Percentiles rank a stretch among this genome's conserved stretches.
phyloP scores from a whole-genome alignment of 441 rosid genomes.

The Gossypium lobatum region DNA sequence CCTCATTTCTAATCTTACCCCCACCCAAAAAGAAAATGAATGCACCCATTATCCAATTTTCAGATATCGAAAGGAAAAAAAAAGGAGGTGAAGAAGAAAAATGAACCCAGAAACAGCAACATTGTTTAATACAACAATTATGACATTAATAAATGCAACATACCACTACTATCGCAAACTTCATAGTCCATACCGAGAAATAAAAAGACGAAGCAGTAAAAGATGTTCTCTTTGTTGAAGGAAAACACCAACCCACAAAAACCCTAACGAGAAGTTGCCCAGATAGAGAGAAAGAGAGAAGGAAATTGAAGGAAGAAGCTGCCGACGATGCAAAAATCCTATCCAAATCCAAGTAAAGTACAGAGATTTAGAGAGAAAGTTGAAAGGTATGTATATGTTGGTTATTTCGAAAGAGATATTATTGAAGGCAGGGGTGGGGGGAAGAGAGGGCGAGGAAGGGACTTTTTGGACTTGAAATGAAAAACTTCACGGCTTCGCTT shows the following conservation, averaged over 20 bases:
- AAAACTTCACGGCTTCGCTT: too few species aligned
- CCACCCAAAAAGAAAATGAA: not conserved
- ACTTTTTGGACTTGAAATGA: slow-evolving; percentile 13
- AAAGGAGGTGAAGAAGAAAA: not conserved
- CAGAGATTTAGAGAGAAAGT: not conserved
- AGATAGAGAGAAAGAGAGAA: slow-evolving; percentile 1
- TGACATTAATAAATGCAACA: slow-evolving; percentile 13
- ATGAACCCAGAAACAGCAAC: not conserved
- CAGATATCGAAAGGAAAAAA: not conserved
- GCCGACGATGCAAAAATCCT: not conserved
- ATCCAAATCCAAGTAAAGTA: slow-evolving; percentile 10
- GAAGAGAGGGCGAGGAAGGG: slow-evolving; percentile 4
- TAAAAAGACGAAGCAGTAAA: not conserved
- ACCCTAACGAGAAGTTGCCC: slow-evolving; percentile 13
- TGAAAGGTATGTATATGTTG: not conserved
- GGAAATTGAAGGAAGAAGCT: slow-evolving; percentile 9
- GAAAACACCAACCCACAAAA: slow-evolving; percentile 4
- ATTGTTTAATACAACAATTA: not conserved
- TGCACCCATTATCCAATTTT: not conserved
- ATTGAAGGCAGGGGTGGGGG: not conserved
- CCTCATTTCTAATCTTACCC: not conserved
- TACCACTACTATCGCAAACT: slow-evolving; percentile 41
- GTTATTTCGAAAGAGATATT: not conserved
- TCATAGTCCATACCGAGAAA: slow-evolving; percentile 42
- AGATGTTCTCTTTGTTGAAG: not conserved